Conservation (phyloP, 352 stramenopile species). For the Thalassiosira mediterranea region DNA sequence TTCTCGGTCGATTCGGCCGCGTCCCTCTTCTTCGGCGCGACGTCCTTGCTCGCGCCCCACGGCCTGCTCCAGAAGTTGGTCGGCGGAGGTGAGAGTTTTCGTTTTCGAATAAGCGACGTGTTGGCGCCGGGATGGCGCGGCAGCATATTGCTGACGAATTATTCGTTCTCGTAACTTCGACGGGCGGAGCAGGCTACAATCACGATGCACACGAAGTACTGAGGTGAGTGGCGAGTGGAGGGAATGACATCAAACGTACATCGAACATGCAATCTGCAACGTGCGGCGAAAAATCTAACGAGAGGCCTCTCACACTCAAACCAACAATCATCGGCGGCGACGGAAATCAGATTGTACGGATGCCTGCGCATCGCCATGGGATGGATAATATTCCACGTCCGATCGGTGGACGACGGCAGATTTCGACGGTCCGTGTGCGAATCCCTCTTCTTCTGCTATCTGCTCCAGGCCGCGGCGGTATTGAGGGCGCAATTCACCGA, state of each 20-base stretch:
- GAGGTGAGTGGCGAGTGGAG: slow-evolving; percentile 42
- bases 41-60: slow-evolving; percentile 69
- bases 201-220: slow-evolving; percentile 78
- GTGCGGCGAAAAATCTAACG: too few relatives aligned
- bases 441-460: slow-evolving; percentile 74
- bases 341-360: slow-evolving; percentile 82
- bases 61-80: slow-evolving; percentile 52
- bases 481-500: slow-evolving; percentile 81
- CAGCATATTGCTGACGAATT: neutral
- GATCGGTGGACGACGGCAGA: slow-evolving; percentile 75
- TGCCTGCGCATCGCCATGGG: slow-evolving; percentile 76
- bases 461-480: slow-evolving; percentile 72
- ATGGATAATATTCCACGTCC: slow-evolving; percentile 77
- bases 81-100: slow-evolving; percentile 36
- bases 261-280: too few relatives aligned
- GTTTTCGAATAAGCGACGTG: neutral
- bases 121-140: neutral
- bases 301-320: too few relatives aligned
- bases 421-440: slow-evolving; percentile 80
- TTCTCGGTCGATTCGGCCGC: slow-evolving; percentile 69
- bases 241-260: slow-evolving; percentile 11
- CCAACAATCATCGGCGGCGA: neutral
- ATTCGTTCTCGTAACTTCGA: neutral
- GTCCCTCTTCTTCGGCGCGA: slow-evolving; percentile 65
- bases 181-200: slow-evolving; percentile 52